Base-by-base conservation (phyloP, 1,284 basidiomycete species). In the Cutaneotrichosporon mucoides region DNA sequence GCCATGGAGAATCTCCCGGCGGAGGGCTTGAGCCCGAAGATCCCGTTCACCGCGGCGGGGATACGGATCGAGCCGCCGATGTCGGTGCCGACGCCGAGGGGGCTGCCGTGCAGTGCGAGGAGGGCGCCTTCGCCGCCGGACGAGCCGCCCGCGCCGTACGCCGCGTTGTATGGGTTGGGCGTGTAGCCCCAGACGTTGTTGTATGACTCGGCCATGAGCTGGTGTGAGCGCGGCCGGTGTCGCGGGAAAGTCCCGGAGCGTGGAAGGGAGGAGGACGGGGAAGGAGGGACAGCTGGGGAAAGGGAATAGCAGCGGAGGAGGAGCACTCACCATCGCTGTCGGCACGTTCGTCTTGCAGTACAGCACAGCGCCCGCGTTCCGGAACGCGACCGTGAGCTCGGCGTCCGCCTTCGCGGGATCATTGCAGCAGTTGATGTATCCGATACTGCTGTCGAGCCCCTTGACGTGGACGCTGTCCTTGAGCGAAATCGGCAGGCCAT, bases 11-110 rank as follows among this genome's bases (percentile, higher is more conserved):
- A 53, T 8, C 67, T 61, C 12, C 60, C 63, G n/a, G 41, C 41
- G 8, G 58, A 37, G 1, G 65, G 54, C 49, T 61, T 60, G 6
- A 66, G 47, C 1, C 61, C 59, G 42, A 57, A 66, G 16, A 63
- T 46, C 4, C 61, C 62, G 48, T 58, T 57, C 12, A 44, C 51
- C 6, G 56, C 54, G 7, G 59, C 45, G 4, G 66, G 63, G 33
- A 61, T 56, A n/a, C 65, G 84, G 53, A 88, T 71, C n/a, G 60
- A 84, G 6, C 89, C 90, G 53, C 77, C 79, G 6, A 79, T 75
- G 52, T 80, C 79, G 10, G 76, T 77, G 1, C 78, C 79, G 10
- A 80, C 62, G 11, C 79, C 78, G 11, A 80, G 57, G 3, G 64
- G 61, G 1, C 58, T 52, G n/a, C 79, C 79, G 37, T 66, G 67